Evolutionary conservation across 305 asterid species (phyloP).

Genomic region (Euphrasia arctica): DNA sequence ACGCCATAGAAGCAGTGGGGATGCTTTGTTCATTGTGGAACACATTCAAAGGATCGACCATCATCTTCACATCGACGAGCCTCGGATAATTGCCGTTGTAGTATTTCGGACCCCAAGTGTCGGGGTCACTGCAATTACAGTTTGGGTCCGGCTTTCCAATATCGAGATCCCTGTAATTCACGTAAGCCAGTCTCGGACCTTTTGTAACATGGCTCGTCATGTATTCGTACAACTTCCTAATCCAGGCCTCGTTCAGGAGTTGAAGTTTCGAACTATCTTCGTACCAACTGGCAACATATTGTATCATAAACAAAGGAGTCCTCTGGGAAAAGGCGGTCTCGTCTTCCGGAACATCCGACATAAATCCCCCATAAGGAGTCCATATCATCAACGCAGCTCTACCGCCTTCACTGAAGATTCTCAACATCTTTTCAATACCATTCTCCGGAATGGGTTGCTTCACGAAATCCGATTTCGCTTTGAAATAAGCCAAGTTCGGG

Average conservation of each 20-base stretch:
- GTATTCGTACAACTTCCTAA: background rate
- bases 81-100: background rate
- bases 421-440: background rate
- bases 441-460: background rate
- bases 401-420: background rate
- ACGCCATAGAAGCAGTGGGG: background rate
- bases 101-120: background rate
- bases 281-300: slow-evolving; percentile 54
- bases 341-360: slow-evolving; percentile 51
- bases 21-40: background rate
- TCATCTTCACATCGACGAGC: background rate
- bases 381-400: slow-evolving; percentile 39
- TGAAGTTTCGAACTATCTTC: slow-evolving; percentile 21
- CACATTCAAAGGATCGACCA: background rate
- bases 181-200: background rate
- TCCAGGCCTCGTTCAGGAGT: background rate
- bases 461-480: slow-evolving; percentile 28
- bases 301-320: slow-evolving; percentile 49
- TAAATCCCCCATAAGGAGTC: slow-evolving; percentile 76
- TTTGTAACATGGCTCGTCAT: background rate
- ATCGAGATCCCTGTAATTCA: slow-evolving; percentile 8
- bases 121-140: background rate
- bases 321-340: slow-evolving; percentile 70
- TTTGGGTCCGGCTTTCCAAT: background rate
- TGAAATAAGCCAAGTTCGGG: background rate